These are phyloP conservation scores for Trametes cingulata DNA, from an alignment of 768 basidiomycete species.

Conservation along the genomic window DNA sequence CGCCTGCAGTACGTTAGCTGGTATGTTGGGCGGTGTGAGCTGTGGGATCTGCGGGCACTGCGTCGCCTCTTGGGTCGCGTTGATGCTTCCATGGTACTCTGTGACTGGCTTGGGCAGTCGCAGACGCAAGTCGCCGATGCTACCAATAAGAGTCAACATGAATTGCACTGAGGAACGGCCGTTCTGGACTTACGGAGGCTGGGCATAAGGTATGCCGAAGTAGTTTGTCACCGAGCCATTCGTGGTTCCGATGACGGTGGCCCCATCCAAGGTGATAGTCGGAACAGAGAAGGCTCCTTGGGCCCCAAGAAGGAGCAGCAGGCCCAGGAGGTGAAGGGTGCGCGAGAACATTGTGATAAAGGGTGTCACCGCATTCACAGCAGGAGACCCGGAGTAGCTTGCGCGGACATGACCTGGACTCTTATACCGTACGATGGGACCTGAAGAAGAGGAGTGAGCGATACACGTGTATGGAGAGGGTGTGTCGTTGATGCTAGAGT, in stretches of 20 bases:
- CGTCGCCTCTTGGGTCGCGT: slow-evolving; percentile 37
- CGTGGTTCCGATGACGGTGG: not conserved
- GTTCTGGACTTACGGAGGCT: slow-evolving; percentile 4
- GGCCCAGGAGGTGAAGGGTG: too few relatives aligned
- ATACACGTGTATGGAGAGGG: too few relatives aligned
- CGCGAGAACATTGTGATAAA: too few relatives aligned
- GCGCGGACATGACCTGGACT: too few relatives aligned
- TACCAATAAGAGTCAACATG: slow-evolving; percentile 20
- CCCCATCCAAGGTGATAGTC: not conserved
- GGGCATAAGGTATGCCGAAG: slow-evolving; percentile 11
- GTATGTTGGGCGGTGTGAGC: slow-evolving; percentile 8
- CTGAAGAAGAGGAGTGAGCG: too few relatives aligned
- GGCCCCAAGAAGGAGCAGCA: too few relatives aligned
- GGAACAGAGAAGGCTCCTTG: not conserved
- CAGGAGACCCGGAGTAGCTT: too few relatives aligned
- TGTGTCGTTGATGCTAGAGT: too few relatives aligned
- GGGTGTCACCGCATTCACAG: too few relatives aligned
- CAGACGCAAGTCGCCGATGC: slow-evolving; percentile 21
- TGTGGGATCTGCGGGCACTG: slow-evolving; percentile 40
- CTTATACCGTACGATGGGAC: too few relatives aligned
- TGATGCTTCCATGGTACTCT: slow-evolving; percentile 31
- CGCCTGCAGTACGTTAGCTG: slow-evolving; percentile 25
- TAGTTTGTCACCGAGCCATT: not conserved
- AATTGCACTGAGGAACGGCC: not conserved
- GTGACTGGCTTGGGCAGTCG: slow-evolving; percentile 24